Base-by-base conservation (phyloP, 1,284 basidiomycete species). In the Meira nashicola region DNA sequence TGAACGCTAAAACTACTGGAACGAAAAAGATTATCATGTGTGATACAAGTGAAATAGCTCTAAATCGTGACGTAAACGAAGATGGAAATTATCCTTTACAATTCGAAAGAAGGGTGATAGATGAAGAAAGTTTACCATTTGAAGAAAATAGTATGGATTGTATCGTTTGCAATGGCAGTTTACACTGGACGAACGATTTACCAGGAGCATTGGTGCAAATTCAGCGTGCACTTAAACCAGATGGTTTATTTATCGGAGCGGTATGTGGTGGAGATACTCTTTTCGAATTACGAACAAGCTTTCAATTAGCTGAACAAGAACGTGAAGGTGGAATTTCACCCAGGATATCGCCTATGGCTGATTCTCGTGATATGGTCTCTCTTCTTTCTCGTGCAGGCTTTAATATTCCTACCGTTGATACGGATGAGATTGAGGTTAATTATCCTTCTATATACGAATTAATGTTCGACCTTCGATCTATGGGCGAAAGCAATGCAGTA, bases 171-270 rank as follows among this genome's bases (percentile, higher is more conserved):
- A 92, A 89, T 71, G 83, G 95, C 2, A 89, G 87, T 59, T 82
- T 98, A 55, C 95, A 99, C 73, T 99, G 95, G 95, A 87, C 96
- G 9, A 98, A 98, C 71, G 95, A 99, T 80, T 84, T 99, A 12
- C 94, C 93, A 61, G 92, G 92, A n/a, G 83, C 87, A 0, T 83
- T 99, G 25, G 84, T 92, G 11, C 95, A 98, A 77, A 90, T 96
- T 60, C 86, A 85, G 68, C 86, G 92, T 78, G 85, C 88, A 2
- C 81, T 99, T 14, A 84, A 87, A 71, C 91, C 93, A 0, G 95
- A 98, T 76, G 95, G 94, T 0, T 86, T 96, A 33, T 97, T 98
- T 74, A 83, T 99, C 14, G 93, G 88, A 19, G 91, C 92, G 8
- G 88, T 98, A 80, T 86, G 95, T 60, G 95, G 95, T 17, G 94